Evolutionary conservation across 495 filamentous ascomycete species (phyloP), one percentile per base, ranked within the genome.

Genomic region (Friedmanniomyces endolithicus): DNA sequence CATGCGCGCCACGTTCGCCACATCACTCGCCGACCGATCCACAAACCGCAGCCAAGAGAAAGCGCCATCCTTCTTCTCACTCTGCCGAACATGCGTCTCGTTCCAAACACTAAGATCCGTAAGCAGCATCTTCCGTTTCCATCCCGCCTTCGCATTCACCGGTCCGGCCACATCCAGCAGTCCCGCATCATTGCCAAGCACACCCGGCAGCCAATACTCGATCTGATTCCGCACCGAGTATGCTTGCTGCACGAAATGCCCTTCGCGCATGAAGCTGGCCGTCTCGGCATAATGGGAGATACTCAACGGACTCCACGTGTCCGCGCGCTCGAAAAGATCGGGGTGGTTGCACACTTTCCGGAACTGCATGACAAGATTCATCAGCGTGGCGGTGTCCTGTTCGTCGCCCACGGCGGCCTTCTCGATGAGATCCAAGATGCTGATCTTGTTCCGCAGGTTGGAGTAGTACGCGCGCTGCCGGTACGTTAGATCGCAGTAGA

Each of bases 281-380:
- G 90, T 95, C 69, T 97, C 94, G 17, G 90, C 94, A 66, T 88
- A 97, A 68, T 84, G 75, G 8, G 80, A 83, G 54, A 83, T 76
- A 1, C 87, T 87, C 64, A 89, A 83, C 0, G 90, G 89, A 16
- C 90, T 95, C 19, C 79, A 81, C 19, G 85, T 94, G 54, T 97
- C 92, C 16, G 90, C 89, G 41, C 94, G 81, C 67, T 99, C 90
- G 57, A 97, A 97, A 20, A 98, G 73, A 71, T 98, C 92, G 1
- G 92, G 92, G 68, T 98, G 92, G 64, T 98, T 98, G 74, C 92
- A 98, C 50, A 98, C 94, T 73, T 98, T 98, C 52, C 92, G 82
- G 79, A 98, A 98, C 70, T 98, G 94, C 92, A 98, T 98, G 53
- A 98, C 92, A 57, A 98, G 75, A 67, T 97, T 98, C 92, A 98